phyloP scores from a whole-genome alignment of 352 stramenopile species.

The Hyaloperonospora brassicae region DNA sequence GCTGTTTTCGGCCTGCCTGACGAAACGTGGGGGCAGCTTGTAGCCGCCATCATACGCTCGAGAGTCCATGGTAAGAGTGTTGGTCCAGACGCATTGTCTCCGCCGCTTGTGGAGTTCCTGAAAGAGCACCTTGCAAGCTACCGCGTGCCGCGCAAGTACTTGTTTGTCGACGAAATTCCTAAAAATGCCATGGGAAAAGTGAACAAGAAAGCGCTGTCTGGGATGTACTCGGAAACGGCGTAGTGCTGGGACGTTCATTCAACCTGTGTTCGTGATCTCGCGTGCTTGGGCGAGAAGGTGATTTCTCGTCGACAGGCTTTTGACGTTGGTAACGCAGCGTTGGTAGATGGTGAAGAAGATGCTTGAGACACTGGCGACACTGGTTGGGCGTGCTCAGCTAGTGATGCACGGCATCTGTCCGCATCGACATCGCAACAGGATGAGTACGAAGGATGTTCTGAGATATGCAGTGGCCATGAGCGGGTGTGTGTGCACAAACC shows the following conservation, averaged over 20 bases:
- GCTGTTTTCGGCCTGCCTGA: slow-evolving; percentile 81
- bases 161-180: slow-evolving; percentile 76
- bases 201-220: slow-evolving; percentile 86
- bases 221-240: slow-evolving; percentile 22
- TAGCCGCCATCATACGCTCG: slow-evolving; percentile 53
- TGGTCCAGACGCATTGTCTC: slow-evolving; percentile 15
- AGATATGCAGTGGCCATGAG: slow-evolving; percentile 1
- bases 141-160: slow-evolving; percentile 65
- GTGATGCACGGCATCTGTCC: slow-evolving; percentile 4
- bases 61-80: slow-evolving; percentile 13
- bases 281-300: slow-evolving; percentile 22
- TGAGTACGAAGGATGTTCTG: slow-evolving; percentile 8
- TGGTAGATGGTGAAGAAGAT: slow-evolving; percentile 1
- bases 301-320: slow-evolving; percentile 16
- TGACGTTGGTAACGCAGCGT: slow-evolving; percentile 7
- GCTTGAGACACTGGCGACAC: not conserved
- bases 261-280: slow-evolving; percentile 9
- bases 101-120: slow-evolving; percentile 42
- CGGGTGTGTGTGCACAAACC: slow-evolving; percentile 14
- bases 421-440: slow-evolving; percentile 6
- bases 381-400: slow-evolving; percentile 2
- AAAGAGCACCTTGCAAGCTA: slow-evolving; percentile 73
- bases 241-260: not conserved
- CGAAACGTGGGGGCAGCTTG: slow-evolving; percentile 78
- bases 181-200: slow-evolving; percentile 93